A percentile compares a stretch with the other conserved stretches of the same genome.
Evolutionary conservation across 2,329 filamentous ascomycete species (phyloP).

Genomic region (Aspergillus aculeatus): DNA sequence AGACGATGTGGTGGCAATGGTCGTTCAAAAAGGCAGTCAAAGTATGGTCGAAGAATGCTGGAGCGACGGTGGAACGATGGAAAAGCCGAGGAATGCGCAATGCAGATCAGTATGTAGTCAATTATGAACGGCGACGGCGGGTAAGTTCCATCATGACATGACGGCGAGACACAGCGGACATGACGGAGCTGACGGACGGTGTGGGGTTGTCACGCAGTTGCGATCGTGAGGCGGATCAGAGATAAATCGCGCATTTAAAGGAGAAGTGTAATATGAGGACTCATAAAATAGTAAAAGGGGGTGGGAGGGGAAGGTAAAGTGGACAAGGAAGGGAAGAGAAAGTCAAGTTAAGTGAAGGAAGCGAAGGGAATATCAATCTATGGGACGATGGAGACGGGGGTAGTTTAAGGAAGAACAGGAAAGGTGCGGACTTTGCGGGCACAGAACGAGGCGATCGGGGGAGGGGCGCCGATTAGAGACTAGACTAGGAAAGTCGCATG

Average conservation of each 20-base stretch:
- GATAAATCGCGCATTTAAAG: not conserved
- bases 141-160: slow-evolving; percentile 19
- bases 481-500: slow-evolving; percentile 2
- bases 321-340: not conserved
- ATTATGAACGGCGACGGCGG: slow-evolving; percentile 14
- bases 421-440: slow-evolving; percentile 1
- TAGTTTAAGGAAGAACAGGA: not conserved
- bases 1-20: not conserved
- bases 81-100: slow-evolving; percentile 1
- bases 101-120: not conserved
- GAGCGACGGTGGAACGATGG: not conserved
- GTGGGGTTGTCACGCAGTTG: not conserved
- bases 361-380: not conserved
- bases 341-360: not conserved
- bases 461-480: not conserved
- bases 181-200: slow-evolving; percentile 6
- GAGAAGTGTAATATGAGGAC: not conserved
- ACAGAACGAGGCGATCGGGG: slow-evolving; percentile 4
- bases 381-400: not conserved
- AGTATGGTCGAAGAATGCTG: not conserved
- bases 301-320: not conserved
- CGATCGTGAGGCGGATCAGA: not conserved
- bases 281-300: not conserved
- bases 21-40: not conserved
- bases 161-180: slow-evolving; percentile 19